Evolutionary conservation across 805 yeast genomes (phyloP).

Genomic region (Saccharomyces jurei): DNA sequence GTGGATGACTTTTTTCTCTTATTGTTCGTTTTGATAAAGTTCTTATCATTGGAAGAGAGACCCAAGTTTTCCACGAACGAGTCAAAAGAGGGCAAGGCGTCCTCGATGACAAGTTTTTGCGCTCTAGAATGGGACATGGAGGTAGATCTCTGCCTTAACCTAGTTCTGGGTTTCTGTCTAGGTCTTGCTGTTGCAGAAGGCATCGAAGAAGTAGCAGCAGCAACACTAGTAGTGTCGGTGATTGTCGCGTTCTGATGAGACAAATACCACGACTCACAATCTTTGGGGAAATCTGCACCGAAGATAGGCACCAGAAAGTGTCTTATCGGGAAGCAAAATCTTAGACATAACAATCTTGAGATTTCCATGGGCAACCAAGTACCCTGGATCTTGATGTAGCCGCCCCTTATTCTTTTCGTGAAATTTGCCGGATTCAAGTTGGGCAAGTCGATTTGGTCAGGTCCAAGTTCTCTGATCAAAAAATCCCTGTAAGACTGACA

Average conservation of each 20-base stretch:
- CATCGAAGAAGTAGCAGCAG: not conserved
- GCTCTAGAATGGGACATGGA: not conserved
- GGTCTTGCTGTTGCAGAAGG: not conserved
- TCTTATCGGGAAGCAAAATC: conserved; percentile 72
- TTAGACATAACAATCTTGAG: conserved; percentile 53
- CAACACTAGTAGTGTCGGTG: not conserved
- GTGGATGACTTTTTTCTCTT: not conserved
- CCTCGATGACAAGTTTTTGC: not conserved
- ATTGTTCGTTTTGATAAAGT: not conserved
- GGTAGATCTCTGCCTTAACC: not conserved
- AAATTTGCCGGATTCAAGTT: conserved; percentile 16
- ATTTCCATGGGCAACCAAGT: conserved; percentile 79
- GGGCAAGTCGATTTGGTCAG: conserved; percentile 9
- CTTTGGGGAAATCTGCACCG: conserved; percentile 51
- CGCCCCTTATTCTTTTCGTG: conserved; percentile 73
- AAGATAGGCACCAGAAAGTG: conserved; percentile 71
- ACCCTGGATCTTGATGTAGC: conserved; percentile 86
- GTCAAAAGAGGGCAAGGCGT: not conserved
- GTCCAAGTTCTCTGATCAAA: conserved; percentile 7
- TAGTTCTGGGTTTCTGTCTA: not conserved
- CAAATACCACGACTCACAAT: conserved; percentile 23
- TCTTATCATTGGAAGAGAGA: not conserved
- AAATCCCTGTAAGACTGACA: conserved; percentile 9
- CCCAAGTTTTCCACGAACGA: not conserved
- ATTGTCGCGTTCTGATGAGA: not conserved